These are phyloP conservation scores for Chalara sp. DNA, from an alignment of 2,329 filamentous ascomycete genomes.

Conservation along the genomic window DNA sequence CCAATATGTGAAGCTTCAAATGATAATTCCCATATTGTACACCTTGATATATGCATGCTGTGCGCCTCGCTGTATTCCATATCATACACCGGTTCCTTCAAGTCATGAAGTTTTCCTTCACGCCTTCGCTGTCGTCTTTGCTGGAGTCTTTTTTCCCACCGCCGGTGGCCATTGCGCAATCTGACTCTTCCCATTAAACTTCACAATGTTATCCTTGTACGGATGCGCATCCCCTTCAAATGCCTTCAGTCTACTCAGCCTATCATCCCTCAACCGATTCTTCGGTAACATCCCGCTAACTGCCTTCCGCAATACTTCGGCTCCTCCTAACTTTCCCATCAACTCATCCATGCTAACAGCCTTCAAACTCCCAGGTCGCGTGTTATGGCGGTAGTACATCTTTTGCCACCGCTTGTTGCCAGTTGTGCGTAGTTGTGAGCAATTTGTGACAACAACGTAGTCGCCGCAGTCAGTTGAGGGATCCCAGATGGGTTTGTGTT, in stretches of 20 bases:
- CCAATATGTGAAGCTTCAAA: no score
- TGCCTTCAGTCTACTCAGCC: conserved; percentile 83
- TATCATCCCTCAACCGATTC: conserved; percentile 83
- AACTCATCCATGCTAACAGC: conserved; percentile 90
- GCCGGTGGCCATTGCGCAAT: conserved; percentile 18
- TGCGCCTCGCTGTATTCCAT: neutral
- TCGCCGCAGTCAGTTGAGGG: conserved; percentile 98
- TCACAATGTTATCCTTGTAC: conserved; percentile 81
- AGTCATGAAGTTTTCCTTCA: neutral
- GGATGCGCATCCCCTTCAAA: conserved; percentile 93
- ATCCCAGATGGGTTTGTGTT: conserved; percentile 97
- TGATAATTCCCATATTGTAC: no score
- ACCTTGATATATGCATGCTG: neutral
- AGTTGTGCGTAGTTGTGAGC: conserved; percentile 78
- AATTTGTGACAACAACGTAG: conserved; percentile 93
- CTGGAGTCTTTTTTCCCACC: neutral
- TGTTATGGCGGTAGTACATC: conserved; percentile 92
- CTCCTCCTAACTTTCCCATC: conserved; percentile 89
- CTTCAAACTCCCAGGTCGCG: conserved; percentile 78
- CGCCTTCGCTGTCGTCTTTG: neutral
- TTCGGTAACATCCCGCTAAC: conserved; percentile 98
- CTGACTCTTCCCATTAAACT: conserved; percentile 51
- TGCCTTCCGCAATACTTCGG: conserved; percentile 83
- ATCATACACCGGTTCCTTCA: neutral
- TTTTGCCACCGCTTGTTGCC: conserved; percentile 93